A percentile compares a stretch with the other conserved stretches of the same genome.
Conservation (phyloP, 768 basidiomycete genomes). For the Tubosaeta brunneosetosa region DNA sequence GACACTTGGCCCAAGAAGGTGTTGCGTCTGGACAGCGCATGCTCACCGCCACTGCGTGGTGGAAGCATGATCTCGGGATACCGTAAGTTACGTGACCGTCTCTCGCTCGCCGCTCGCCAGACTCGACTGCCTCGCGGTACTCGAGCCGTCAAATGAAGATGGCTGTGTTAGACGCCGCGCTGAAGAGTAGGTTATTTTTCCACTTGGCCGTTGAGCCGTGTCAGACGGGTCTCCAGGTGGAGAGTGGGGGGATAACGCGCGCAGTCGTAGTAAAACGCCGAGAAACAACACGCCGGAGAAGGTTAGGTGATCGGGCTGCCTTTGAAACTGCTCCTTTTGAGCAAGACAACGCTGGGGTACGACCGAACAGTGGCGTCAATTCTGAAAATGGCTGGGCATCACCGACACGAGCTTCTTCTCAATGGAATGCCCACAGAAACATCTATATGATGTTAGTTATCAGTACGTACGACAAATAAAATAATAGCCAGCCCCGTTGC, state of each 20-base stretch:
- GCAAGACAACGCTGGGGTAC: not conserved
- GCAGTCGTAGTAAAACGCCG: slow-evolving; percentile 12
- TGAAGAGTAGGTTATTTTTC: slow-evolving; percentile 5
- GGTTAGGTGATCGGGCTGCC: not conserved
- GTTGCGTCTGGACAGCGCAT: slow-evolving; percentile 10
- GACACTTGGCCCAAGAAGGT: not conserved
- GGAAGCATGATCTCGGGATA: slow-evolving; percentile 26
- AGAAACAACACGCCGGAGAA: slow-evolving; percentile 4
- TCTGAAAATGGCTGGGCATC: not conserved
- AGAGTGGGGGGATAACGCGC: slow-evolving; percentile 16
- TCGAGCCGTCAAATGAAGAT: slow-evolving; percentile 11
- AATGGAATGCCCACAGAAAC: slow-evolving; percentile 2
- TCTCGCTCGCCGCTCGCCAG: not conserved
- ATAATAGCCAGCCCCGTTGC: slow-evolving; percentile 7
- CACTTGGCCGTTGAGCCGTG: slow-evolving; percentile 8
- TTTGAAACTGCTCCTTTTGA: not conserved
- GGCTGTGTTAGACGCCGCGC: slow-evolving; percentile 16
- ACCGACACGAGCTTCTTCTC: not conserved
- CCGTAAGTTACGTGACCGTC: slow-evolving; percentile 24
- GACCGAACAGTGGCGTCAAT: slow-evolving; percentile 1
- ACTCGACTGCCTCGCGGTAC: slow-evolving; percentile 13
- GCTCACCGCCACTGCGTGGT: slow-evolving; percentile 31
- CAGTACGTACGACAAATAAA: slow-evolving; percentile 16
- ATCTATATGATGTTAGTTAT: slow-evolving; percentile 12
- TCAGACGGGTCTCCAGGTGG: not conserved